A percentile compares a stretch with the other conserved stretches of the same genome.
Conservation (phyloP, 345 rosid species). For the Rhodamnia argentea region DNA sequence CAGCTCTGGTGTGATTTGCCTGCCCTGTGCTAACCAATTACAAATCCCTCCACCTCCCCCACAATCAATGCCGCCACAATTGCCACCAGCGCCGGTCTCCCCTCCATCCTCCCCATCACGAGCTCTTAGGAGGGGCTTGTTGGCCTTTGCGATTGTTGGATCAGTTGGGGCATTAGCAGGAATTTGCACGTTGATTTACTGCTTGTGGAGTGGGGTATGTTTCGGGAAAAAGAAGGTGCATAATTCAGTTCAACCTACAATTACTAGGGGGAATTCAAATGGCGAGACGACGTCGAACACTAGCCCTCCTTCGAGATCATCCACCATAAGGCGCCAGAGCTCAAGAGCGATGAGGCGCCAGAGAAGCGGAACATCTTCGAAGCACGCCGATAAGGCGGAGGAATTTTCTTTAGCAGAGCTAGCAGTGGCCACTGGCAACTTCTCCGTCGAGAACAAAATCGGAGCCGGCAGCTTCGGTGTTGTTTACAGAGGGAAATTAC, state of each 20-base stretch:
- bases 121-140: slow-evolving; percentile 39
- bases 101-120: slow-evolving; percentile 25
- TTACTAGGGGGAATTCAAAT: slow-evolving; percentile 42
- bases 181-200: slow-evolving; percentile 47
- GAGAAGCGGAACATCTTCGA: slow-evolving; percentile 89
- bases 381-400: slow-evolving; percentile 72
- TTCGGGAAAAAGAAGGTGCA: slow-evolving; percentile 78
- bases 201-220: slow-evolving; percentile 72
- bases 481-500: slow-evolving; percentile 66
- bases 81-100: neutral
- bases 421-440: slow-evolving; percentile 61
- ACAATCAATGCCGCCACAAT: neutral
- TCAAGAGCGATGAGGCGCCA: slow-evolving; percentile 78
- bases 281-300: slow-evolving; percentile 35
- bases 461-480: slow-evolving; percentile 89
- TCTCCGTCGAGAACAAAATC: slow-evolving; percentile 69
- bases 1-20: slow-evolving; percentile 47
- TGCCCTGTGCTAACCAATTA: slow-evolving; percentile 13
- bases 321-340: slow-evolving; percentile 64
- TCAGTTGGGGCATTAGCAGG: slow-evolving; percentile 57
- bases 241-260: slow-evolving; percentile 90
- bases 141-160: slow-evolving; percentile 71
- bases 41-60: neutral
- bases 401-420: slow-evolving; percentile 63
- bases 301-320: slow-evolving; percentile 50